phyloP scores from a whole-genome alignment of 78 protist genomes.

The Capsaspora owczarzaki region DNA sequence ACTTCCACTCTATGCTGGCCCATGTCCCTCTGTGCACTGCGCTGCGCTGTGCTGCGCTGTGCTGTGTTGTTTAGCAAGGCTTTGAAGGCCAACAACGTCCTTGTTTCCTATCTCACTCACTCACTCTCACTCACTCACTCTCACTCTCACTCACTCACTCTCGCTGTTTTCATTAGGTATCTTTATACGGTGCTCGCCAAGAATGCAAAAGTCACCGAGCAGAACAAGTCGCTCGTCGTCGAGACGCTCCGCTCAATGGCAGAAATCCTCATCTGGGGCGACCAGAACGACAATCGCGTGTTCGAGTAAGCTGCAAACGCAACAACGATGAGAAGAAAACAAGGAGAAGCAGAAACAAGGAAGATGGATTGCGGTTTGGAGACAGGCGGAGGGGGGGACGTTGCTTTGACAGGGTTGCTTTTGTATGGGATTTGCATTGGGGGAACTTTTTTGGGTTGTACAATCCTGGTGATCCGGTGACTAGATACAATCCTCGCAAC shows the following conservation, averaged over 20 bases:
- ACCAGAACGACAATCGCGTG: conserved; percentile 58
- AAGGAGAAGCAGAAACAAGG: no score
- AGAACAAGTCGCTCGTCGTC: conserved; percentile 34
- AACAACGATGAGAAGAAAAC: no score
- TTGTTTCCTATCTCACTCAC: neutral
- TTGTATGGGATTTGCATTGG: no score
- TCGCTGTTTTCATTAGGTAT: neutral
- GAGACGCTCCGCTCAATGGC: conserved; percentile 66
- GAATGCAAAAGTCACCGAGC: neutral
- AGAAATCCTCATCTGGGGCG: conserved; percentile 87
- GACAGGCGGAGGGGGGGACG: no score
- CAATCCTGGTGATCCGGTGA: no score
- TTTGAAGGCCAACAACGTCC: neutral
- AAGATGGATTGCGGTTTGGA: no score
- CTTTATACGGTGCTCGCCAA: neutral
- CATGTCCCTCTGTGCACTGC: neutral
- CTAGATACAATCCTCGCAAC: no score
- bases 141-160: neutral
- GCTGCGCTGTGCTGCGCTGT: neutral
- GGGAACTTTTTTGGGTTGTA: no score
- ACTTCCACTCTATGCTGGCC: neutral
- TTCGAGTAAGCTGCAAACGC: conserved; percentile 45
- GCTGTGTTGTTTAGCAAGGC: neutral
- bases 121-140: neutral
- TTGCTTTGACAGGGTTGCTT: no score